Conservation (phyloP, 106 monocot species). For the Xerophyta viscosa region DNA sequence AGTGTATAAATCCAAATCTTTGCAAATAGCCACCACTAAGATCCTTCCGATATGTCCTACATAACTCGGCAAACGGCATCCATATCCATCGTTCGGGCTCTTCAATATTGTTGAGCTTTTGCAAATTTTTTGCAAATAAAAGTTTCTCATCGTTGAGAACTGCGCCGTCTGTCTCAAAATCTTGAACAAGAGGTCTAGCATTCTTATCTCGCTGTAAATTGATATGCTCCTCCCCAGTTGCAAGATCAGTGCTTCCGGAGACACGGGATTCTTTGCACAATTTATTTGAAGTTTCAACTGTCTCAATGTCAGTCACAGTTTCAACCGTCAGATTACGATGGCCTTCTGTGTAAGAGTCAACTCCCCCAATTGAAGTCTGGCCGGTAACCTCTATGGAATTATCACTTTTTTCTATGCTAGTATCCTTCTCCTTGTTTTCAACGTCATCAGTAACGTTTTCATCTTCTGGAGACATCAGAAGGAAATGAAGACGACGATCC, state of each 20-base stretch:
- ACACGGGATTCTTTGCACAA: not conserved
- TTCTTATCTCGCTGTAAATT: too few relatives aligned
- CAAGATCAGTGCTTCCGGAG: too few relatives aligned
- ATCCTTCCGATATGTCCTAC: conserved; percentile 45
- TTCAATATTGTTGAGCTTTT: conserved; percentile 9
- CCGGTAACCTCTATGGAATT: too few relatives aligned
- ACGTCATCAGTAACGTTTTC: conserved; percentile 3
- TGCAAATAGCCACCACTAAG: conserved; percentile 36
- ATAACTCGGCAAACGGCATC: conserved; percentile 49
- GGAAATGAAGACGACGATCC: conserved; percentile 63
- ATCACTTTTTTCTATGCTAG: conserved; percentile 15
- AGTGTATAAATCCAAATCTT: conserved; percentile 54
- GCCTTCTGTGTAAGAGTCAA: conserved; percentile 6
- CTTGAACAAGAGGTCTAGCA: too few relatives aligned
- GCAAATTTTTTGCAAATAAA: not conserved
- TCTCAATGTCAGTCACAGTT: not conserved
- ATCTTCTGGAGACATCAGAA: conserved; percentile 12
- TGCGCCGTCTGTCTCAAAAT: too few relatives aligned
- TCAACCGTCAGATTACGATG: conserved; percentile 8
- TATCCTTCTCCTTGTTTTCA: not conserved
- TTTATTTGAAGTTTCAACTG: conserved; percentile 5
- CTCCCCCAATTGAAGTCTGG: too few relatives aligned
- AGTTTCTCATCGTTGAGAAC: conserved; percentile 1
- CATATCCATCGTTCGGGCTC: conserved; percentile 57
- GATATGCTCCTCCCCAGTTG: too few relatives aligned